A percentile compares a stretch with the other conserved stretches of the same genome.
Conservation (phyloP, 768 basidiomycete species). For the Auricularia sp. region DNA sequence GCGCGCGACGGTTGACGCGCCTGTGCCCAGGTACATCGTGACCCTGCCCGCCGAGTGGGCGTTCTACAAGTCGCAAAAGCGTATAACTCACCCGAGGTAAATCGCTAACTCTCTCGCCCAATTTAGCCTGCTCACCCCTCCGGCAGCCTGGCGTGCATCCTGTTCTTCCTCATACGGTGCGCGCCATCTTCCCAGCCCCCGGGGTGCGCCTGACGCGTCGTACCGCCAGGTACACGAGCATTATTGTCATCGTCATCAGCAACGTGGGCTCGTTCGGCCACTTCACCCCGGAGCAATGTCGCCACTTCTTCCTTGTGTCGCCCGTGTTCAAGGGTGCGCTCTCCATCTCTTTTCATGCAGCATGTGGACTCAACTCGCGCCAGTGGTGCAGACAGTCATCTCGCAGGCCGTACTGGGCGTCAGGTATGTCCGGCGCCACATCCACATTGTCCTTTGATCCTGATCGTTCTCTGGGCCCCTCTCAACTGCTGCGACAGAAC, state of each 20-base stretch:
- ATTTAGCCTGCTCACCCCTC: neutral
- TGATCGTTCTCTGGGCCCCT: neutral
- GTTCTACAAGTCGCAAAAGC: conserved; percentile 23
- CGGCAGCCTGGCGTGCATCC: conserved; percentile 30
- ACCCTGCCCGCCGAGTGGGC: conserved; percentile 25
- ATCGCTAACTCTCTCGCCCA: too few relatives aligned
- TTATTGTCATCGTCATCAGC: conserved; percentile 38
- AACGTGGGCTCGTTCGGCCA: conserved; percentile 51
- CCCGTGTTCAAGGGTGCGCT: conserved; percentile 53
- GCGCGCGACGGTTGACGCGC: neutral
- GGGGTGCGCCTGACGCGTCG: neutral
- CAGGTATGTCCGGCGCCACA: conserved; percentile 29
- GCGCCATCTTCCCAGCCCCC: conserved; percentile 7
- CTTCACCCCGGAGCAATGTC: conserved; percentile 42
- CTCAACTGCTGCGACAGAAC: conserved; percentile 26
- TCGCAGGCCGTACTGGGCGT: conserved; percentile 58
- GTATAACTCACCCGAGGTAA: conserved; percentile 21
- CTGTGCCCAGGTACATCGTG: conserved; percentile 20
- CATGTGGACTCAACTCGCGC: neutral
- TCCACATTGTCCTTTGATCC: neutral
- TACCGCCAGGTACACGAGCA: conserved; percentile 31
- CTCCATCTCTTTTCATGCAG: neutral
- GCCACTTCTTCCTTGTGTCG: conserved; percentile 38
- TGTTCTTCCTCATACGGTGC: conserved; percentile 44
- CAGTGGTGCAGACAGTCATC: conserved; percentile 55